Evolutionary conservation across 2,329 filamentous ascomycete genomes (phyloP), one percentile per base, ranked within the genome.

Genomic region (Lecanicillium sp.): DNA sequence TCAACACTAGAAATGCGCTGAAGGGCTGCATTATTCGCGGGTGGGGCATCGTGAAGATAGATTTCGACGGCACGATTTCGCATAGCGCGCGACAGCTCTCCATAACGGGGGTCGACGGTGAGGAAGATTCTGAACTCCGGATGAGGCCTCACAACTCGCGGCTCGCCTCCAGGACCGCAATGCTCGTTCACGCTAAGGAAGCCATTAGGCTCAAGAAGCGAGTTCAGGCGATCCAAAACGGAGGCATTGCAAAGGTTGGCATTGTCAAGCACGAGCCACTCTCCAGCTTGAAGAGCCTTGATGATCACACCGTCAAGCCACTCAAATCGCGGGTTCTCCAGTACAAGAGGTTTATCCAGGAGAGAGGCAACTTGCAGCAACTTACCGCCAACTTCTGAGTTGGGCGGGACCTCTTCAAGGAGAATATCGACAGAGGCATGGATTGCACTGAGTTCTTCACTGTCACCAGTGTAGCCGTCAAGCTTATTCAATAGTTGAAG

Each of bases 191-290:
- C 84, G 50, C 86, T 87, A 17, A 98, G 67, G 45, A 79, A 81
- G 1, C 92, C 92, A 52, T 89, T 82, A 0, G 88, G 89, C 57
- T 98, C 92, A 7, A 97, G 81, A 8, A 98, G 67, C 1, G 92
- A 97, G 58, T 98, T 98, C 37, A 98, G 68, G 45, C 94, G 77
- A 61, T 98, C 92, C 9, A 98, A 73, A 1, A 98, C 92, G 6
- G 90, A 95, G 17, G 90, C 84, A 53, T 84, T 96, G 65, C 94
- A 98, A 41, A 98, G 74, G 54, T 98, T 98, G 44, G 94, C 92
- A 60, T 98, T 96, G 61, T 98, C 92, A 17, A 98, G 77, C 10
- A 98, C 81, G 14, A 98, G 71, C 92, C 92, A 98, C 44, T 88
- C 77, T 12, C 92, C 92, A 49, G 82, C 71, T 53, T 94, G 75